Conservation (phyloP, 345 rosid species). For the Punica granatum region DNA sequence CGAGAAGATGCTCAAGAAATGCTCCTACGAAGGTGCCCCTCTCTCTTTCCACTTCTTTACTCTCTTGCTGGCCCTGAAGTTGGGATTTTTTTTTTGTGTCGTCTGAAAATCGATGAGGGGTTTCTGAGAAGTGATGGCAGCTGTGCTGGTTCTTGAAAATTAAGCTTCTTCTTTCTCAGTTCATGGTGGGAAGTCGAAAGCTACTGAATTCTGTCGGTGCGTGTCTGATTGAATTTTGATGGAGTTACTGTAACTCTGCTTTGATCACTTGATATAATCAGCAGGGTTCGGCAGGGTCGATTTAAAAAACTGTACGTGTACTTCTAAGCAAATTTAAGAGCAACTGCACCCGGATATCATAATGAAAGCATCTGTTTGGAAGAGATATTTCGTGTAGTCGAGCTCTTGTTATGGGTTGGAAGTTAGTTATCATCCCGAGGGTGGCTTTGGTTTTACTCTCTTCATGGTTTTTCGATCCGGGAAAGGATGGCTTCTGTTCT, state of each 20-base stretch:
- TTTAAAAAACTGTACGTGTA: not conserved
- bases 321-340: not conserved
- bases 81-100: not conserved
- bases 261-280: not conserved
- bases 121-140: too few relatives aligned
- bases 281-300: not conserved
- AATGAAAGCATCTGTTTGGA: too few relatives aligned
- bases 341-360: not conserved
- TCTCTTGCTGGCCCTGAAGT: conserved; percentile 10
- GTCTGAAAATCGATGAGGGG: too few relatives aligned
- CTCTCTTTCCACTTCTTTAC: conserved; percentile 2
- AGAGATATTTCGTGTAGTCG: too few relatives aligned
- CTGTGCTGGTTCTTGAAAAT: too few relatives aligned
- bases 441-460: not conserved
- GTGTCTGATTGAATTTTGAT: not conserved
- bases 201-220: not conserved
- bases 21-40: conserved; percentile 69
- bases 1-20: conserved; percentile 96
- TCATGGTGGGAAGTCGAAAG: too few relatives aligned
- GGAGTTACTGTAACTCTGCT: not conserved
- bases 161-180: too few relatives aligned
- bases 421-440: not conserved
- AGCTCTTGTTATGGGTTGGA: not conserved
- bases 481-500: not conserved
- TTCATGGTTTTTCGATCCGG: not conserved